Percentiles rank a stretch among this genome's conserved stretches.
Conservation (phyloP, 495 filamentous ascomycete species). For the Talaromyces trachyspermus region DNA sequence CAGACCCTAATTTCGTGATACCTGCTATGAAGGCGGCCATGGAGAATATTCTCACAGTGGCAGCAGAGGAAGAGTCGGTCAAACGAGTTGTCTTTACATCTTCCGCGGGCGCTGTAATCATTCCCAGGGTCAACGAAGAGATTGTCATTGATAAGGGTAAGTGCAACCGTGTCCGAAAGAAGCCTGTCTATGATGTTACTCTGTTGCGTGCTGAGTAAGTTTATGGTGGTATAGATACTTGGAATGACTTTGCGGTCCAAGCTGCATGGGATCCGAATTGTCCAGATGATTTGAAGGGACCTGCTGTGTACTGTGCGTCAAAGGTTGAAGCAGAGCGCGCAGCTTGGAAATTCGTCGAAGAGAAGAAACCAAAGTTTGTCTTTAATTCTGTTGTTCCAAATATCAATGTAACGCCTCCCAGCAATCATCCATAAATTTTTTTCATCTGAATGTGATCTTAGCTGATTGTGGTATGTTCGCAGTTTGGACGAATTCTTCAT, state of each 20-base stretch:
- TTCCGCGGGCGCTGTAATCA: conserved; percentile 31
- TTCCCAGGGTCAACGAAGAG: not conserved
- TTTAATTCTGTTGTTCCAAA: conserved; percentile 45
- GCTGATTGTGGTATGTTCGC: not conserved
- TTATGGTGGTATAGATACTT: conserved; percentile 28
- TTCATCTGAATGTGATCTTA: not conserved
- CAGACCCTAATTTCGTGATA: conserved; percentile 37
- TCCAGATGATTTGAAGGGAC: conserved; percentile 13
- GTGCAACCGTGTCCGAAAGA: conserved; percentile 11
- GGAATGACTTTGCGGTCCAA: conserved; percentile 39
- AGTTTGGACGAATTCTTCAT: conserved; percentile 23
- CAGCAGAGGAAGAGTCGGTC: conserved; percentile 31
- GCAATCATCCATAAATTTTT: not conserved
- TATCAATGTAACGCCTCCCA: conserved; percentile 12
- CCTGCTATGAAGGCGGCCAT: conserved; percentile 25
- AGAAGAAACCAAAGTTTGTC: conserved; percentile 37
- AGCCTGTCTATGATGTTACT: no score
- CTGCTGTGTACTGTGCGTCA: conserved; percentile 37
- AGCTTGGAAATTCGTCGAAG: conserved; percentile 44
- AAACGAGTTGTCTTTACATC: conserved; percentile 46
- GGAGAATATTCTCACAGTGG: conserved; percentile 29
- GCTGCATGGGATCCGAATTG: conserved; percentile 8
- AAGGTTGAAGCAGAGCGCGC: conserved; percentile 45
- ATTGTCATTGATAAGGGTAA: not conserved
- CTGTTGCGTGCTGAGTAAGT: not conserved